phyloP scores from a whole-genome alignment of 805 yeast species.

The Vanderwaltozyma tropicalis region DNA sequence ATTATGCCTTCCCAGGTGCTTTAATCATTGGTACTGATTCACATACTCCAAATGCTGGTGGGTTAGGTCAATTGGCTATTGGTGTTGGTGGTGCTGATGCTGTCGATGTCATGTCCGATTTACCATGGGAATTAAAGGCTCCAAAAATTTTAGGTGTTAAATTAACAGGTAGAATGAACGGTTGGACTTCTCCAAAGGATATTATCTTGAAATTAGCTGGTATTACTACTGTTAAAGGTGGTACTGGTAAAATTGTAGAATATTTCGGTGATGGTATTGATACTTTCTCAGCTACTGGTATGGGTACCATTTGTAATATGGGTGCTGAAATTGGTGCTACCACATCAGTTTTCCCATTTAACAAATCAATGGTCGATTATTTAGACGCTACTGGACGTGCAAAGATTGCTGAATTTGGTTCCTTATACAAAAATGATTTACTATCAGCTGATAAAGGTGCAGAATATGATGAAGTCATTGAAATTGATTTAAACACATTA shows the following conservation, averaged over 20 bases:
- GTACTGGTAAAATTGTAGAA: constrained; percentile 93
- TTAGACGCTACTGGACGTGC: constrained; percentile 70
- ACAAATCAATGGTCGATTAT: constrained; percentile 66
- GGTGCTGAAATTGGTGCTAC: constrained; percentile 99
- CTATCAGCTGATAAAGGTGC: constrained; percentile 80
- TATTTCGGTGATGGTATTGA: constrained; percentile 94
- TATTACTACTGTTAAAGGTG: constrained; percentile 88
- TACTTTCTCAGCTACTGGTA: constrained; percentile 88
- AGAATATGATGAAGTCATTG: constrained; percentile 85
- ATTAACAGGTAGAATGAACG: constrained; percentile 76
- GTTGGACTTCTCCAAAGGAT: constrained; percentile 97
- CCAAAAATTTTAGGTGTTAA: constrained; percentile 92
- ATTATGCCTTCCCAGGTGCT: constrained; percentile 92
- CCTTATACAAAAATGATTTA: constrained; percentile 42
- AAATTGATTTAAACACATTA: constrained; percentile 72
- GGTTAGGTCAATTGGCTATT: constrained; percentile 94
- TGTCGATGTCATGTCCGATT: constrained; percentile 91
- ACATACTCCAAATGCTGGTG: constrained; percentile 99
- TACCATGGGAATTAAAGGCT: constrained; percentile 98
- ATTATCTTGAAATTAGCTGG: constrained; percentile 92
- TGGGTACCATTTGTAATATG: constrained; percentile 99
- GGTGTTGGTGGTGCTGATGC: constrained; percentile 99
- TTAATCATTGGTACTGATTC: constrained; percentile 98
- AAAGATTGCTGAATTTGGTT: constrained; percentile 52
- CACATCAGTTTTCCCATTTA: constrained; percentile 94